Evolutionary conservation across 1,139 yeast species (phyloP).

Genomic region (Taphrina sp.): DNA sequence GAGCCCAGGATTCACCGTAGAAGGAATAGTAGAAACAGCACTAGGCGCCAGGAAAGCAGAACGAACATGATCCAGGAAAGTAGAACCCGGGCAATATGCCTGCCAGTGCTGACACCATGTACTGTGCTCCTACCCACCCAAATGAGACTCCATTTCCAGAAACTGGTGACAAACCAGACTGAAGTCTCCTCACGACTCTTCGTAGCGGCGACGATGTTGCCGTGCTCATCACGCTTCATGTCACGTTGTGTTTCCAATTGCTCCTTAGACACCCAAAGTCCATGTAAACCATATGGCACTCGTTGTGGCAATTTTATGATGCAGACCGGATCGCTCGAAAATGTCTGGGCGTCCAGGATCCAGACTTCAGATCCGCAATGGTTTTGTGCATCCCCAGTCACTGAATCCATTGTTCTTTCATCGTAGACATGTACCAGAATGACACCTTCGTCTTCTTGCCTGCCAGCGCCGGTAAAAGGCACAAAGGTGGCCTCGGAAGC

Average conservation of each 20-base stretch:
- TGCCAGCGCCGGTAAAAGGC: neutral
- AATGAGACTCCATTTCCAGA: constrained; percentile 24
- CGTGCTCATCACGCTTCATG: constrained; percentile 1
- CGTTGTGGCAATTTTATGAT: constrained; percentile 26
- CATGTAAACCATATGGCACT: constrained; percentile 32
- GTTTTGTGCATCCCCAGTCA: constrained; percentile 23
- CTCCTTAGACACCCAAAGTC: constrained; percentile 28
- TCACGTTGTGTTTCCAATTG: constrained; percentile 26
- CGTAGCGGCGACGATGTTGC: constrained; percentile 18
- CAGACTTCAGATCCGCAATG: constrained; percentile 26
- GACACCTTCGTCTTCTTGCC: constrained; percentile 28
- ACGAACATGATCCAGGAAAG: constrained; percentile 1
- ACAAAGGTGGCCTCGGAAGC: constrained; percentile 32
- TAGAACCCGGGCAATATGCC: constrained; percentile 11
- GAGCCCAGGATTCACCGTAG: too few species aligned
- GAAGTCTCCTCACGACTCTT: constrained; percentile 24
- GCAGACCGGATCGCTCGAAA: constrained; percentile 20
- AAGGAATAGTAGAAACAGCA: neutral
- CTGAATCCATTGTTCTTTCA: constrained; percentile 13
- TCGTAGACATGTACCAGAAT: constrained; percentile 29
- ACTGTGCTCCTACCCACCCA: constrained; percentile 24
- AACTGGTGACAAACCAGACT: constrained; percentile 7
- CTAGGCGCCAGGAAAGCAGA: constrained; percentile 12
- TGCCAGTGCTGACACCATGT: constrained; percentile 11
- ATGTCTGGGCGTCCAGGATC: constrained; percentile 23